Evolutionary conservation across 495 filamentous ascomycete genomes (phyloP).

Genomic region (Lindgomyces ingoldianus): DNA sequence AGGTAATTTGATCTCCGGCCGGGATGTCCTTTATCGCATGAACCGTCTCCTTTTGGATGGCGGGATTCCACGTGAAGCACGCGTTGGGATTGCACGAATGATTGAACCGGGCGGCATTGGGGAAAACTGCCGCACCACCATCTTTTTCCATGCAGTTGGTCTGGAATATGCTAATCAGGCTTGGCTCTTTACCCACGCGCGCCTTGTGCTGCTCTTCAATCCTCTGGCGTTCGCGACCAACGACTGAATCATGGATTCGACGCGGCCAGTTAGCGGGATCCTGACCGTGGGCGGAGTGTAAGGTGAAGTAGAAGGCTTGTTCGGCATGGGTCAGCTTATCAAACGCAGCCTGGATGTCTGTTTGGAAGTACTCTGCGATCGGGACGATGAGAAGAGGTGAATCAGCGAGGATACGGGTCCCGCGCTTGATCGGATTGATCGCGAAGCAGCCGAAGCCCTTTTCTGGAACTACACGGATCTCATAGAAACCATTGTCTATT

Average conservation of each 20-base stretch:
- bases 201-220: constrained; percentile 31
- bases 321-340: constrained; percentile 28
- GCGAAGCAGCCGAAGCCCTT: constrained; percentile 47
- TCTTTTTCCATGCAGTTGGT: constrained; percentile 39
- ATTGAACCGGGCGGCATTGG: constrained; percentile 37
- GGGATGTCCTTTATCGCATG: constrained; percentile 38
- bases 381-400: constrained; percentile 64
- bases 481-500: constrained; percentile 6
- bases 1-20: constrained; percentile 39
- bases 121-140: constrained; percentile 37
- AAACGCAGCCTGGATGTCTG: constrained; percentile 32
- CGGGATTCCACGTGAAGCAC: constrained; percentile 38
- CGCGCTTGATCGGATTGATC: constrained; percentile 31
- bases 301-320: constrained; percentile 30
- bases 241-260: constrained; percentile 24
- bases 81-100: constrained; percentile 44
- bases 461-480: constrained; percentile 14
- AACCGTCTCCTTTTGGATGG: constrained; percentile 32
- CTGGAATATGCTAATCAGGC: constrained; percentile 38
- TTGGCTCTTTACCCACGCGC: constrained; percentile 23
- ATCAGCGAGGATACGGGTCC: constrained; percentile 63
- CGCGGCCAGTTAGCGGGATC: constrained; percentile 25
- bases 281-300: constrained; percentile 37
- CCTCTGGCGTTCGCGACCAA: constrained; percentile 16
- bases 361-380: constrained; percentile 53